Evolutionary conservation across 2,329 filamentous ascomycete genomes (phyloP).

Genomic region (Pseudogymnoascus sp.): DNA sequence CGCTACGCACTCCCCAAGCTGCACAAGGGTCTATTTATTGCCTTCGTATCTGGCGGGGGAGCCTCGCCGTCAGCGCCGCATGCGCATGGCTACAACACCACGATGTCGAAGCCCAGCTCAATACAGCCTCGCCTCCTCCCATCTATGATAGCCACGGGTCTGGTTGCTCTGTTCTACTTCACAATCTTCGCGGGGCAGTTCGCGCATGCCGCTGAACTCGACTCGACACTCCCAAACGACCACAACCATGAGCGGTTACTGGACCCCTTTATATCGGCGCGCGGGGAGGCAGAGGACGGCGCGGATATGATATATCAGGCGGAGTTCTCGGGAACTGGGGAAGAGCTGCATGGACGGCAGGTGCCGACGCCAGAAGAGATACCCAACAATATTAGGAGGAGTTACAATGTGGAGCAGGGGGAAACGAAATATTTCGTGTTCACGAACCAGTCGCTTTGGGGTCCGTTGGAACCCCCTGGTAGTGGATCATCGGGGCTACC

Average conservation of each 20-base stretch:
- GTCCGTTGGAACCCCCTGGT: constrained; percentile 31
- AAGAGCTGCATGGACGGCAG: neutral
- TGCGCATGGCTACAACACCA: constrained; percentile 15
- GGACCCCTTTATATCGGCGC: constrained; percentile 17
- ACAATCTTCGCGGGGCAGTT: constrained; percentile 49
- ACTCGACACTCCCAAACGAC: constrained; percentile 35
- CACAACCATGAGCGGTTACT: constrained; percentile 40
- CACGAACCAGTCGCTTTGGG: constrained; percentile 44
- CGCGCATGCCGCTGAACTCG: constrained; percentile 52
- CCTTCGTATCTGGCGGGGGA: constrained; percentile 1
- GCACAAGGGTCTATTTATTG: neutral
- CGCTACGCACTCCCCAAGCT: neutral
- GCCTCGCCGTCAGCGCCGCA: constrained; percentile 1
- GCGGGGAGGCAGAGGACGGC: constrained; percentile 25
- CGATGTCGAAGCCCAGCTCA: constrained; percentile 46
- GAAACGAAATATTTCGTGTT: constrained; percentile 57
- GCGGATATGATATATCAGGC: constrained; percentile 23
- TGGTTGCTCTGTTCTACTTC: constrained; percentile 53
- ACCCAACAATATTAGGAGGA: constrained; percentile 55
- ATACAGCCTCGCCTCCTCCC: constrained; percentile 67
- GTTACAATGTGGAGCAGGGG: constrained; percentile 54
- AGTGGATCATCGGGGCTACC: constrained; percentile 27
- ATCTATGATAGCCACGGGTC: constrained; percentile 51
- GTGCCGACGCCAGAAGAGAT: neutral
- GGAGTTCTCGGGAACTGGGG: neutral